A percentile compares a stretch with the other conserved stretches of the same genome.
phyloP scores from a whole-genome alignment of 2,329 filamentous ascomycete genomes.

The Escovopsis sp. region DNA sequence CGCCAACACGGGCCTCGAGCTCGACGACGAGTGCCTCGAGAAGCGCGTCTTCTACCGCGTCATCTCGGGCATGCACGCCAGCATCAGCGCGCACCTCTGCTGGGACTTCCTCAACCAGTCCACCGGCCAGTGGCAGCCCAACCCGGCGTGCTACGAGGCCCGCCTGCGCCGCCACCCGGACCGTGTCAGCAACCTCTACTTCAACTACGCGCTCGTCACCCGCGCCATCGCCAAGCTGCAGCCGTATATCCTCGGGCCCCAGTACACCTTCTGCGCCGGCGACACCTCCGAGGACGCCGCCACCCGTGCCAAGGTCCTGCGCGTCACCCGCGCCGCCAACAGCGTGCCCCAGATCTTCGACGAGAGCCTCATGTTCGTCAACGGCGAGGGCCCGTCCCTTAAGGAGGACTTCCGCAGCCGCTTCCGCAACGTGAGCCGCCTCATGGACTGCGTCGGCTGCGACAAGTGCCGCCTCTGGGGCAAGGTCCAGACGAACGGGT shows the following conservation, averaged over 20 bases:
- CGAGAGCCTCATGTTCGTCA: constrained; percentile 88
- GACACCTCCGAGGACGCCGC: constrained; percentile 63
- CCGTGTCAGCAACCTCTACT: constrained; percentile 92
- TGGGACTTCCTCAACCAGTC: constrained; percentile 93
- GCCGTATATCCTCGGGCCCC: constrained; percentile 49
- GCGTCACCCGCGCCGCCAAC: constrained; percentile 56
- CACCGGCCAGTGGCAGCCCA: constrained; percentile 85
- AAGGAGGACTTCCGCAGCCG: constrained; percentile 97
- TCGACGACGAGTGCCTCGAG: constrained; percentile 87
- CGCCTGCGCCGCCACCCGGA: constrained; percentile 79
- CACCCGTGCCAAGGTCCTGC: constrained; percentile 71
- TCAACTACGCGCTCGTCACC: constrained; percentile 94
- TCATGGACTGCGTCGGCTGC: constrained; percentile 98
- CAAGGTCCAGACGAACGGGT: constrained; percentile 88
- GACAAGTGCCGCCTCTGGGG: constrained; percentile 98
- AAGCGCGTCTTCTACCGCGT: constrained; percentile 98
- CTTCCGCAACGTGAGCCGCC: constrained; percentile 87
- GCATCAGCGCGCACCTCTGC: constrained; percentile 91
- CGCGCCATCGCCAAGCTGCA: constrained; percentile 84
- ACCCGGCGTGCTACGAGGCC: constrained; percentile 73
- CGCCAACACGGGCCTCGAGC: constrained; percentile 51
- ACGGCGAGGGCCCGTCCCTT: constrained; percentile 56
- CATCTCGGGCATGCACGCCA: constrained; percentile 94
- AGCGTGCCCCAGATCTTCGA: constrained; percentile 75
- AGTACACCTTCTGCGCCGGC: constrained; percentile 85